These are phyloP conservation scores for Syncephalastrum sp. DNA, from an alignment of 371 early-diverging fungal species.

Conservation along the genomic window DNA sequence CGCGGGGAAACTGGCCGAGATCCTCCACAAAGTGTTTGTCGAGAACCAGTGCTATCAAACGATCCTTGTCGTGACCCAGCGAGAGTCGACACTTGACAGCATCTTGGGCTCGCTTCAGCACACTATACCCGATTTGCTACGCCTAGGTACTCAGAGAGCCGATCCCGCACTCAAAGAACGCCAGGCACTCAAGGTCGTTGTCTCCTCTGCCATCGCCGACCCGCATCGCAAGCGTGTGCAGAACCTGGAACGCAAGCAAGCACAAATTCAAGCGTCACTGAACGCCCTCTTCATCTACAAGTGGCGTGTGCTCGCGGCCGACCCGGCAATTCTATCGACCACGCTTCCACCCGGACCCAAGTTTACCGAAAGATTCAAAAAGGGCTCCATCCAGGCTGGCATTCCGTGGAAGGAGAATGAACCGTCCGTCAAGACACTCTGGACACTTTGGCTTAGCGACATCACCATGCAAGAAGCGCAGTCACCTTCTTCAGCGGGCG, in stretches of 20 bases:
- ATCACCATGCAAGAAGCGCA: too few relatives aligned
- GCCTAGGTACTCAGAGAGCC: slow-evolving; percentile 21
- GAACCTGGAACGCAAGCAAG: slow-evolving; percentile 17
- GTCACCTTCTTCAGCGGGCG: too few relatives aligned
- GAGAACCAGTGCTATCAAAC: slow-evolving; percentile 32
- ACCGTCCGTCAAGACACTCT: not conserved
- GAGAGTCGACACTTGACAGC: slow-evolving; percentile 23
- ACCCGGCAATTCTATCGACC: slow-evolving; percentile 11
- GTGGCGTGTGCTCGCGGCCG: slow-evolving; percentile 8
- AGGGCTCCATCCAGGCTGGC: too few relatives aligned
- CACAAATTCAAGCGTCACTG: slow-evolving; percentile 19
- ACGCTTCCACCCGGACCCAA: slow-evolving; percentile 20
- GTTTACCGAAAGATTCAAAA: too few relatives aligned
- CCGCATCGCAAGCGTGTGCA: slow-evolving; percentile 20
- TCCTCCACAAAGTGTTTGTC: slow-evolving; percentile 26
- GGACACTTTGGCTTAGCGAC: slow-evolving; percentile 22
- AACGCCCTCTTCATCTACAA: slow-evolving; percentile 20
- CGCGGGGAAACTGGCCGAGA: slow-evolving; percentile 28
- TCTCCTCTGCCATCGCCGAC: slow-evolving; percentile 14
- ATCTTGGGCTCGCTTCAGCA: slow-evolving; percentile 16
- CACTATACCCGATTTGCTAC: slow-evolving; percentile 26
- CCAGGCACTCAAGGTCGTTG: slow-evolving; percentile 15
- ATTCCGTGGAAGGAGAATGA: too few relatives aligned
- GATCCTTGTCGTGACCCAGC: slow-evolving; percentile 29
- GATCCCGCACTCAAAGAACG: slow-evolving; percentile 11